phyloP scores from a whole-genome alignment of 2,329 filamentous ascomycete species.

The Cytospora piceicola region DNA sequence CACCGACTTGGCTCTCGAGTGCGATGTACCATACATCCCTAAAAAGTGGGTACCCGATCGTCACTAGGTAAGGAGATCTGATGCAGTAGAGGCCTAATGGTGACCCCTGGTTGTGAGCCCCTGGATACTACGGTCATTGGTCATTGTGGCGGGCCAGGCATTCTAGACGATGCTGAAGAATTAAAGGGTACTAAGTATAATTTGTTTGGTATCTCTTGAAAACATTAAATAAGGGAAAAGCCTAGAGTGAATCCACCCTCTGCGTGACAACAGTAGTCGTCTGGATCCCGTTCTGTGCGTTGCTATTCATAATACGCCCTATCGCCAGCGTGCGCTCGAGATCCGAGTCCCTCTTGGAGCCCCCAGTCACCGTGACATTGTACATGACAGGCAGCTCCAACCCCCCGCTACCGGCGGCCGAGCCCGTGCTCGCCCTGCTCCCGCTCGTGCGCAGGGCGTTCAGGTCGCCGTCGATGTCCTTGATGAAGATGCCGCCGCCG shows the following conservation, averaged over 20 bases:
- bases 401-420: background rate
- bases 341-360: constrained; percentile 11
- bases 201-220: constrained; percentile 8
- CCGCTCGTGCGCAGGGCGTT: constrained; percentile 12
- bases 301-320: background rate
- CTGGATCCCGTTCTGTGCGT: constrained; percentile 27
- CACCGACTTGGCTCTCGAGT: background rate
- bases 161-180: too few species aligned
- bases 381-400: constrained; percentile 24
- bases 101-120: too few species aligned
- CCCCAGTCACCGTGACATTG: constrained; percentile 29
- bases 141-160: background rate
- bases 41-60: background rate
- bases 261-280: constrained; percentile 36
- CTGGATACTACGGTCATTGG: background rate
- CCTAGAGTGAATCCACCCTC: constrained; percentile 28
- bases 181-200: background rate
- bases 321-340: background rate
- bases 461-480: constrained; percentile 24
- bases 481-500: constrained; percentile 2
- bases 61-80: background rate
- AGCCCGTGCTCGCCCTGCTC: background rate
- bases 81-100: background rate
- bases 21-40: background rate
- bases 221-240: constrained; percentile 1